Conservation (phyloP, 352 stramenopile species). For the Phytophthora europaea region DNA sequence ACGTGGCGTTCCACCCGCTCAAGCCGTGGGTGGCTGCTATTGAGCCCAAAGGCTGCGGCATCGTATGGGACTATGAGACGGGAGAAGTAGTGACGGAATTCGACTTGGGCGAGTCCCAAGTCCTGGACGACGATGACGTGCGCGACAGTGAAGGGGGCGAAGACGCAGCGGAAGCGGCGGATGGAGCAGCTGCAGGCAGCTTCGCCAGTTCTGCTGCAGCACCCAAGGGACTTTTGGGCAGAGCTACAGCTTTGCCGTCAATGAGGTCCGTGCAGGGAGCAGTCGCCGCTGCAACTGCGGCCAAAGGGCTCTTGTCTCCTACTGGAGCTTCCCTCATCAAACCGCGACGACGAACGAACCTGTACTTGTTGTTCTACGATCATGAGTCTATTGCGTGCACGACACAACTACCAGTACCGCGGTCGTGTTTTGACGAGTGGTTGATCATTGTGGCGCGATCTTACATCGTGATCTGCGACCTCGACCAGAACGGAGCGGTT, state of each 20-base stretch:
- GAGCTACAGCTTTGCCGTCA: constrained; percentile 51
- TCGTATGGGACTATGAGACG: constrained; percentile 85
- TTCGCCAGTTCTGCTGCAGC: constrained; percentile 28
- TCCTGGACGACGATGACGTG: constrained; percentile 38
- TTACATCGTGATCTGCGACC: constrained; percentile 76
- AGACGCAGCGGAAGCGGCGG: constrained; percentile 13
- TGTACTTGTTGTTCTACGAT: constrained; percentile 83
- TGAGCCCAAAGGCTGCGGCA: constrained; percentile 64
- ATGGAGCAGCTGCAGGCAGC: background rate
- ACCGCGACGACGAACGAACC: constrained; percentile 45
- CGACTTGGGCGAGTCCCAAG: constrained; percentile 64
- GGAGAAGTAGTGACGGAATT: constrained; percentile 72
- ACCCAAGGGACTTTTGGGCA: constrained; percentile 51
- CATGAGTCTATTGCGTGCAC: constrained; percentile 67
- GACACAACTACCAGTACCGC: constrained; percentile 49
- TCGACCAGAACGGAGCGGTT: constrained; percentile 72
- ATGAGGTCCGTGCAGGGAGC: constrained; percentile 39
- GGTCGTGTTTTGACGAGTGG: constrained; percentile 79
- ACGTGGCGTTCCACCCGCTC: constrained; percentile 69
- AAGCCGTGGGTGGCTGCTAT: constrained; percentile 77
- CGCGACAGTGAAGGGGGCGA: constrained; percentile 20
- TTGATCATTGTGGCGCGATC: constrained; percentile 67
- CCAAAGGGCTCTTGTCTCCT: constrained; percentile 35
- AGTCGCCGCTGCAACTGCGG: constrained; percentile 17
- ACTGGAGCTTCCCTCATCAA: constrained; percentile 56